phyloP scores from a whole-genome alignment of 2,329 filamentous ascomycete species.

The Alternaria incomplexa region DNA sequence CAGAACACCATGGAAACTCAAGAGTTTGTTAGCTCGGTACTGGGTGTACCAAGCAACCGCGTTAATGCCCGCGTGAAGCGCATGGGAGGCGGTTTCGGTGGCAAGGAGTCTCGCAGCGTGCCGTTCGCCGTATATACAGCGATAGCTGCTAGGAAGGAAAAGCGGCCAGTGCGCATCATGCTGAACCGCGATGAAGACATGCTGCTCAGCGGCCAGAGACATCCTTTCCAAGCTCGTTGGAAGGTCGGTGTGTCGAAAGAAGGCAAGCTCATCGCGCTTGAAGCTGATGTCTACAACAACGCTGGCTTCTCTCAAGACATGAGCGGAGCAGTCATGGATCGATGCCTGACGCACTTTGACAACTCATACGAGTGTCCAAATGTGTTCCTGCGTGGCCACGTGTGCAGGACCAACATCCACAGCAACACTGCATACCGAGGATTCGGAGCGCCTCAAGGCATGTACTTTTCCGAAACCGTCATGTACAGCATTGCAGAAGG shows the following conservation, averaged over 20 bases:
- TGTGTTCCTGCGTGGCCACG: constrained; percentile 78
- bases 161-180: constrained; percentile 87
- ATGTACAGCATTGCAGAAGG: constrained; percentile 90
- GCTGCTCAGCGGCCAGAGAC: constrained; percentile 84
- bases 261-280: constrained; percentile 87
- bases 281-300: constrained; percentile 89
- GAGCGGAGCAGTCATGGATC: constrained; percentile 79
- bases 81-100: constrained; percentile 90
- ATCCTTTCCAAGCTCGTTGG: constrained; percentile 88
- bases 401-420: constrained; percentile 94
- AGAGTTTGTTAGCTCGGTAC: constrained; percentile 78
- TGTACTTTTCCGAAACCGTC: constrained; percentile 88
- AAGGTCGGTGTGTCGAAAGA: constrained; percentile 91
- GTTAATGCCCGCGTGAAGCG: constrained; percentile 89
- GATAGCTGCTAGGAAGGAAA: constrained; percentile 82
- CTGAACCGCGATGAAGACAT: constrained; percentile 96
- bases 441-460: constrained; percentile 91
- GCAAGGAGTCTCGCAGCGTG: constrained; percentile 87
- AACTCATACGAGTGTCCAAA: constrained; percentile 89
- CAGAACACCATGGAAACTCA: constrained; percentile 51
- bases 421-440: constrained; percentile 96
- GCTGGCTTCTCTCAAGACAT: constrained; percentile 77
- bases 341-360: constrained; percentile 84
- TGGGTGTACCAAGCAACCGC: constrained; percentile 83
- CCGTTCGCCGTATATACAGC: constrained; percentile 83